Conservation (phyloP, 2,329 filamentous ascomycete species). For the Bipolaris gigantea region DNA sequence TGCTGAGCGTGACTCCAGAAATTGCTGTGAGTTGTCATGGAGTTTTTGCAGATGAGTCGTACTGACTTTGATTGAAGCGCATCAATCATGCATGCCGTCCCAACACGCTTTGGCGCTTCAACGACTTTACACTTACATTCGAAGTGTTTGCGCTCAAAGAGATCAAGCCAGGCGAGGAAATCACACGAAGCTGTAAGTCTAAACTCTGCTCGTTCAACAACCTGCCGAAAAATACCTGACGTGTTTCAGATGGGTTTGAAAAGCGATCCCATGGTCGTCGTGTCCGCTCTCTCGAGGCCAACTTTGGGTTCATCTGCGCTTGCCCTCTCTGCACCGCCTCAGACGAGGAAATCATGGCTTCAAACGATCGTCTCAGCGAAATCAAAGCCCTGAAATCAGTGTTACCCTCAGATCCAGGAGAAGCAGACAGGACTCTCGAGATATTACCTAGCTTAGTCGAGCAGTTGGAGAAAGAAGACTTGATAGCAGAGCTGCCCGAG, state of each 20-base stretch:
- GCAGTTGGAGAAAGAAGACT: constrained; percentile 31
- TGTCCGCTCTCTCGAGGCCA: constrained; percentile 20
- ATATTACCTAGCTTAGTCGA: constrained; percentile 30
- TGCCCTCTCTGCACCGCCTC: constrained; percentile 35
- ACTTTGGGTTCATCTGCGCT: constrained; percentile 37
- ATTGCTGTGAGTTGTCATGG: constrained; percentile 29
- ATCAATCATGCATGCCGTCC: constrained; percentile 43
- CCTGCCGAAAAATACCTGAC: neutral
- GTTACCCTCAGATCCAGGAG: constrained; percentile 24
- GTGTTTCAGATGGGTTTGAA: constrained; percentile 31
- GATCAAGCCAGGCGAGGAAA: constrained; percentile 34
- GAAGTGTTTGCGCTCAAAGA: constrained; percentile 33
- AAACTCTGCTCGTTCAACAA: neutral
- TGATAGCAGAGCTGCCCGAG: constrained; percentile 27
- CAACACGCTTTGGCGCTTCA: constrained; percentile 40
- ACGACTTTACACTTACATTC: constrained; percentile 31
- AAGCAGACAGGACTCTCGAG: constrained; percentile 26
- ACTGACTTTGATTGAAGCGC: constrained; percentile 22
- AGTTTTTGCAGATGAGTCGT: fast-evolving
- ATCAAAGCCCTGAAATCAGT: constrained; percentile 31
- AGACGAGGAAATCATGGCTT: constrained; percentile 16
- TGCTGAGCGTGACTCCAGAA: constrained; percentile 33
- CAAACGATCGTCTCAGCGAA: constrained; percentile 30
- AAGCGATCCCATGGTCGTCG: constrained; percentile 20
- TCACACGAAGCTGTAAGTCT: constrained; percentile 35